Percentiles rank a stretch among this genome's conserved stretches.
phyloP scores from a whole-genome alignment of 805 yeast species.

The Candida fluviatilis region DNA sequence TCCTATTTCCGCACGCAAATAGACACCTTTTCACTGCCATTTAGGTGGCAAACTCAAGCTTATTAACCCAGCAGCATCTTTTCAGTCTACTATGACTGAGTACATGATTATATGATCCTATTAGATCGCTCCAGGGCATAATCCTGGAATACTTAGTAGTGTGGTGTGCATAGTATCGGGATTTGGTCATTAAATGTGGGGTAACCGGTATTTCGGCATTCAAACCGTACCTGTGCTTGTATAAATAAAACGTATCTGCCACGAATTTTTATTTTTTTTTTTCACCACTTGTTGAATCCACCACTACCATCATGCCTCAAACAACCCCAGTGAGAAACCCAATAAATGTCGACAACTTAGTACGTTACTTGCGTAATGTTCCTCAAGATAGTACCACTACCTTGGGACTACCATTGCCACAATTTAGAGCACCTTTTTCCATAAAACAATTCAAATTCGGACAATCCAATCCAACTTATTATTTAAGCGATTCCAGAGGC shows the following conservation, averaged over 20 bases:
- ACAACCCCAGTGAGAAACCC: slow-evolving; percentile 34
- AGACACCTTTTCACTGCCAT: no score
- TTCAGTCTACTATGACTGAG: no score
- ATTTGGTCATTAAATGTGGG: not conserved
- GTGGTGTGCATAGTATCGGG: no score
- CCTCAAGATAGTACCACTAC: slow-evolving; percentile 14
- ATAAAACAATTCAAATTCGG: slow-evolving; percentile 57
- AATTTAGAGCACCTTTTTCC: slow-evolving; percentile 24
- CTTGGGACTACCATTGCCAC: slow-evolving; percentile 19
- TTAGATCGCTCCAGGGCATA: no score
- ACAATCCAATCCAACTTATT: slow-evolving; percentile 62
- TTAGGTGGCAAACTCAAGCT: no score
- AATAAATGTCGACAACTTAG: slow-evolving; percentile 22
- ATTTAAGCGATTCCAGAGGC: slow-evolving; percentile 37
- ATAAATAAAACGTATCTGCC: no score
- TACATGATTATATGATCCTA: no score
- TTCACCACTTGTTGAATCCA: no score
- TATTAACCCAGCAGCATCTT: no score
- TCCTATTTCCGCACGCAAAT: no score
- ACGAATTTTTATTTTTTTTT: no score
- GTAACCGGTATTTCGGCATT: not conserved
- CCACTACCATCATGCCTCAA: slow-evolving; percentile 5
- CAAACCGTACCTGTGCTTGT: not conserved
- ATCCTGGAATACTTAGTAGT: no score
- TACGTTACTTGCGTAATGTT: slow-evolving; percentile 15